A percentile compares a stretch with the other conserved stretches of the same genome.
phyloP scores from a whole-genome alignment of 179 eudicot species.

The Gypsophila paniculata region DNA sequence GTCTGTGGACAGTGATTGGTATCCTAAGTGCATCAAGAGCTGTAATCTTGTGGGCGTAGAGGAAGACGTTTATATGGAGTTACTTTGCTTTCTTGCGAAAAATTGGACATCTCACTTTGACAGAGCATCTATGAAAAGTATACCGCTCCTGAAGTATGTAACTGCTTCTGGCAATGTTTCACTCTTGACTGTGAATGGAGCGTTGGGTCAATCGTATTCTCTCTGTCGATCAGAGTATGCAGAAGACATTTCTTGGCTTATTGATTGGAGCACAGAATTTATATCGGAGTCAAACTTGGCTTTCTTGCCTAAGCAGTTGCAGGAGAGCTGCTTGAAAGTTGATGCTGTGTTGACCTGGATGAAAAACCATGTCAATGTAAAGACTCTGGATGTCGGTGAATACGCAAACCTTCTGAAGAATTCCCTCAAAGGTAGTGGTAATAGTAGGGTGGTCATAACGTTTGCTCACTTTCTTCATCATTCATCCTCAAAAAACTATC shows the following conservation, averaged over 20 bases:
- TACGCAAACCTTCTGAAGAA: conserved; percentile 27
- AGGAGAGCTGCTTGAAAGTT: conserved; percentile 27
- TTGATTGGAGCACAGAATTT: conserved; percentile 55
- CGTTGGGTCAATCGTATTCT: background rate
- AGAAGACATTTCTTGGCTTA: conserved; percentile 43
- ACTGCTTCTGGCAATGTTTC: conserved; percentile 29
- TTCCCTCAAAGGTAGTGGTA: conserved; percentile 1
- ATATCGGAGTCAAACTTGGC: conserved; percentile 16
- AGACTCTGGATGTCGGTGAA: conserved; percentile 25
- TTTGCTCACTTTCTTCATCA: conserved; percentile 52
- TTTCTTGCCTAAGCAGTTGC: conserved; percentile 42
- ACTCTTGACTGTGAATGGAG: conserved; percentile 32
- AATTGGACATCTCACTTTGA: conserved; percentile 42
- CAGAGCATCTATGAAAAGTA: conserved; percentile 27
- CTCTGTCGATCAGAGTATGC: conserved; percentile 28
- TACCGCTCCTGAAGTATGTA: conserved; percentile 55
- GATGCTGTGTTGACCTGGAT: conserved; percentile 42
- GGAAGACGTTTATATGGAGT: conserved; percentile 43
- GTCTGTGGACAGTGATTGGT: conserved; percentile 49
- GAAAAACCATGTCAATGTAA: conserved; percentile 23
- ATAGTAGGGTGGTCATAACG: conserved; percentile 28
- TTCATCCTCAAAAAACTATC: conserved; percentile 25
- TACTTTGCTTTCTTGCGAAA: conserved; percentile 46
- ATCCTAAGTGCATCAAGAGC: conserved; percentile 52
- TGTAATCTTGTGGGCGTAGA: conserved; percentile 54